Base-by-base conservation (phyloP, 1,284 basidiomycete species). In the Ustilago tritici region DNA sequence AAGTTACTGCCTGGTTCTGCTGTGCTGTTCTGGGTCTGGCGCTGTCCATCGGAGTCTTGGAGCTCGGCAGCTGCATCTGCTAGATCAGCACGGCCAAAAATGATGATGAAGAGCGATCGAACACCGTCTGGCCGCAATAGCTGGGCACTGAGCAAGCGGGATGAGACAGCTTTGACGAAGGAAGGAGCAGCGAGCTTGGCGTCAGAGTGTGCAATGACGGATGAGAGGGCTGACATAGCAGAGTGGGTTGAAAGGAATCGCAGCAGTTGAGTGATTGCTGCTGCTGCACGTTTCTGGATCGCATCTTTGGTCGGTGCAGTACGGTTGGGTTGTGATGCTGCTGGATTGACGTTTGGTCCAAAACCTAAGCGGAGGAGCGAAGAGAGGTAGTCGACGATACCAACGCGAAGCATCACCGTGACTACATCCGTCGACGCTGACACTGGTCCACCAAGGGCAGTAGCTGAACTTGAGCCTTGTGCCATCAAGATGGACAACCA, bases 61-160 rank as follows among this genome's bases (percentile, higher is more conserved):
- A 78, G 46, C 28, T 80, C 77, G 14, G 61, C 38, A 35, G 67
- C 70, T 9, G 65, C 65, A 19, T 73, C 65, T 3, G 65, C 65
- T 3, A 68, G 17, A 32, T 82, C 75, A 28, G 62, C 60, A 17
- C 69, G 66, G 15, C 79, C 79, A 34, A 82, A 77, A 4, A 76
- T 76, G 56, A 67, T 80, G 56, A 81, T 70, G 34, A 84, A 65
- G 9, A 84, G 67, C 7, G 79, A 72, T 12, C 79, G 78, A 2
- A 84, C 81, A 12, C 83, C 84, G n/a, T 83, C 82, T 1, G 80
- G 72, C 6, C 84, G 59, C 9, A 85, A 61, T 2, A 86, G 78
- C 61, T 85, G 84, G 15, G 76, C 75, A 8, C 79, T 75, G 7
- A 81, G 63, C 41, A 86, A 65, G 12, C 80, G 73, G n/a, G 69